A percentile compares a stretch with the other conserved stretches of the same genome.
These are phyloP conservation scores for Rhizophagus clarus DNA, from an alignment of 192 early-diverging fungal species.

Conservation along the genomic window DNA sequence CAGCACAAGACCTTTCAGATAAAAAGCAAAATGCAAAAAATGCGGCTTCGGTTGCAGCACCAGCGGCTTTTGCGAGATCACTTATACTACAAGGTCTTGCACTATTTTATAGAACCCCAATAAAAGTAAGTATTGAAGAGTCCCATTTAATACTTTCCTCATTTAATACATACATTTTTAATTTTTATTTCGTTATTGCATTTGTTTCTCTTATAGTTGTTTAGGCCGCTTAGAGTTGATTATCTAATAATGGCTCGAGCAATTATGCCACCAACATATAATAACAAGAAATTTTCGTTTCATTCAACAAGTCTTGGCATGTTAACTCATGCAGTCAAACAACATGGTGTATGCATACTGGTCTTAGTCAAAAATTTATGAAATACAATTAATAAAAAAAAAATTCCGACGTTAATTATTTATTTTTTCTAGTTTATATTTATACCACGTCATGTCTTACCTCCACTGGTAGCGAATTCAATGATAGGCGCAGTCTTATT, in stretches of 20 bases:
- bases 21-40: slow-evolving; percentile 54
- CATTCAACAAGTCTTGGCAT: slow-evolving; percentile 73
- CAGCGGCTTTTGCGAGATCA: slow-evolving; percentile 57
- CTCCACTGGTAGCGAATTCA: slow-evolving; percentile 75
- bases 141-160: background rate
- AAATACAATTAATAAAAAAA: background rate
- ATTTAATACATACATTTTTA: background rate
- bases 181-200: background rate
- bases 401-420: background rate
- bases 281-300: slow-evolving; percentile 47
- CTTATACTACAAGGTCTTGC: slow-evolving; percentile 55
- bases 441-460: slow-evolving; percentile 69
- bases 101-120: slow-evolving; percentile 59
- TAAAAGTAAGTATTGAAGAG: slow-evolving; percentile 48
- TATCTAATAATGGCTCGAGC: slow-evolving; percentile 78
- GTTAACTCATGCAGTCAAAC: slow-evolving; percentile 67
- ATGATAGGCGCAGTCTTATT: slow-evolving; percentile 74
- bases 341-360: slow-evolving; percentile 53
- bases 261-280: slow-evolving; percentile 57
- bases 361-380: background rate
- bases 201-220: slow-evolving; percentile 52
- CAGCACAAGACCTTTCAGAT: background rate
- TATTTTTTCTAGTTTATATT: slow-evolving; percentile 39
- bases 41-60: slow-evolving; percentile 53
- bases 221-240: slow-evolving; percentile 76